Evolutionary conservation across 163 green algal genomes (phyloP).

Genomic region (Chlamydomonas reinhardtii): DNA sequence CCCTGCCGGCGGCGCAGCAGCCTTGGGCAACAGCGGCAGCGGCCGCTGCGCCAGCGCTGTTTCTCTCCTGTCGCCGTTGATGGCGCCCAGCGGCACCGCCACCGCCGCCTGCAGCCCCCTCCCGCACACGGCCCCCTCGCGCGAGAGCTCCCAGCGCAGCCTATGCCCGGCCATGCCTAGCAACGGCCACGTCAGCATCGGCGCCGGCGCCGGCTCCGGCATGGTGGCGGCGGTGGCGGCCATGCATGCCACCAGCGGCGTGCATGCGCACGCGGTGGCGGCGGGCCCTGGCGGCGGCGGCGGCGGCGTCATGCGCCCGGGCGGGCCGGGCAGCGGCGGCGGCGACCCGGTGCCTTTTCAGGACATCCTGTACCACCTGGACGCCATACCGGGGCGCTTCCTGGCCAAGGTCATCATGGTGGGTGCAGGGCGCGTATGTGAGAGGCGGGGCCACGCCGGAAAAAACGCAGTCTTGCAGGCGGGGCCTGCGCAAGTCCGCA

Average conservation of each 20-base stretch:
- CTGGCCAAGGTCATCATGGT: constrained; percentile 49
- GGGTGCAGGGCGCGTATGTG: not conserved
- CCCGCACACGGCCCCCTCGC: not conserved
- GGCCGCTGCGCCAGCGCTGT: not conserved
- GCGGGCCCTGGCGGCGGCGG: too few relatives aligned
- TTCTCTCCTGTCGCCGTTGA: not conserved
- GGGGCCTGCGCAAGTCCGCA: too few relatives aligned
- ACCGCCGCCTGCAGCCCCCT: not conserved
- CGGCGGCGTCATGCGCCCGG: too few relatives aligned
- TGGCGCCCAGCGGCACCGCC: not conserved
- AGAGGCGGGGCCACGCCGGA: too few relatives aligned
- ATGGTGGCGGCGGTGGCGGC: not conserved
- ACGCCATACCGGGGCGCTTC: constrained; percentile 29
- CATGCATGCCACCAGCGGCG: too few relatives aligned
- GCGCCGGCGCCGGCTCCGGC: too few relatives aligned
- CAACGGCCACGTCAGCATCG: not conserved
- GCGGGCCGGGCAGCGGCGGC: too few relatives aligned
- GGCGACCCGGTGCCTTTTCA: constrained; percentile 22
- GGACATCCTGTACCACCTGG: constrained; percentile 49
- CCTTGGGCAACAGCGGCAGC: too few relatives aligned
- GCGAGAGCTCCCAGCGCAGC: not conserved
- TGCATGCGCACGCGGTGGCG: not conserved
- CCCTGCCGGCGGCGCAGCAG: too few relatives aligned
- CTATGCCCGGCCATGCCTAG: not conserved
- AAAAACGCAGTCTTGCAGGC: too few relatives aligned